Evolutionary conservation across 2,329 filamentous ascomycete species (phyloP).

Genomic region (Colletotrichum zoysiae): DNA sequence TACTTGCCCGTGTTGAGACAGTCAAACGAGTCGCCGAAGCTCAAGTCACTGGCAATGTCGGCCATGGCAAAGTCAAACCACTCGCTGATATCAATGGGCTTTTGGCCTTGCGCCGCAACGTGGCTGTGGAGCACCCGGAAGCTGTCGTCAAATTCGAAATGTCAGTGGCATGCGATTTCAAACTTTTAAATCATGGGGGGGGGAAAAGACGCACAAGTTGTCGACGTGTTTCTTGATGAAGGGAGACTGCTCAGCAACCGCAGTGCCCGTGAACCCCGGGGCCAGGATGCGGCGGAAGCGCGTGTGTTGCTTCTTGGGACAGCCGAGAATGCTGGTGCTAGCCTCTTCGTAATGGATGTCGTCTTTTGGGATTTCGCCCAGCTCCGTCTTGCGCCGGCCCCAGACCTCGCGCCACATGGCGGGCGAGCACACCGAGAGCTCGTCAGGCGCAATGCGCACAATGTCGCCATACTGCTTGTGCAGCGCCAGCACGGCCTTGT

Average conservation of each 20-base stretch:
- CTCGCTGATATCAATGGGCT: not conserved
- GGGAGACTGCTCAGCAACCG: not conserved
- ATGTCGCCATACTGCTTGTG: not conserved
- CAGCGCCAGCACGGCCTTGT: not conserved
- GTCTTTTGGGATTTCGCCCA: not conserved
- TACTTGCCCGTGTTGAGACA: not conserved
- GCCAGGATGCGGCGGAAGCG: constrained; percentile 1
- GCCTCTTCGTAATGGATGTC: not conserved
- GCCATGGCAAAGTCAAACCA: not conserved
- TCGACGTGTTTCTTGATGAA: not conserved
- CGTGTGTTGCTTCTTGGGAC: not conserved
- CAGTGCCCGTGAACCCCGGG: not conserved
- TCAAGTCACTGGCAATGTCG: not conserved
- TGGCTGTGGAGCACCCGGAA: not conserved
- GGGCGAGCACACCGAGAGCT: not conserved
- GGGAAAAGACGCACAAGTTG: not conserved
- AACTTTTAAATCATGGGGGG: not conserved
- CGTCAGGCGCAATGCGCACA: not conserved
- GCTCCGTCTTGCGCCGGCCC: not conserved
- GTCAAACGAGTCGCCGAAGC: not conserved
- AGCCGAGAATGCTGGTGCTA: not conserved
- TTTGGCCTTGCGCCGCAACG: not conserved
- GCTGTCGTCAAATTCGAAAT: not conserved
- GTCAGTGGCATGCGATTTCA: not conserved
- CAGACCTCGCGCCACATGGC: not conserved